Base-by-base conservation (phyloP, 2,329 filamentous ascomycete species). In the Thelonectria blattea region DNA sequence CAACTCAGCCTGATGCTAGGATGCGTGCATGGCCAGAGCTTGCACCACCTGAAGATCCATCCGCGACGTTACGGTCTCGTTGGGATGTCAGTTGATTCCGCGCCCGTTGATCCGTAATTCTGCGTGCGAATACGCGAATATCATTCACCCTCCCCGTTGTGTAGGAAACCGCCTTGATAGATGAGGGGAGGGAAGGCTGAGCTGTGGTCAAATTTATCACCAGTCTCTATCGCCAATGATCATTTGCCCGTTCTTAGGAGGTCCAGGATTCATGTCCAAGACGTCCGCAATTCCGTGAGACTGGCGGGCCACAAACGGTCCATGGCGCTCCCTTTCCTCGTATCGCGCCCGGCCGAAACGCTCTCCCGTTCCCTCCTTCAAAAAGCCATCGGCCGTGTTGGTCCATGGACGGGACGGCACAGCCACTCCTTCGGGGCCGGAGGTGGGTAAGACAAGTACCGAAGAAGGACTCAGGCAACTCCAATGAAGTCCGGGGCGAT, bases 341-440 rank as follows among this genome's bases (percentile, higher is more conserved):
- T 37, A 14, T 37, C 34, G 3, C 34, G 15, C 34, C 34, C 34
- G 34, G 3, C 34, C 34, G 2, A 15, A 14, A 6, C 2, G 12
- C 34, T 24, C 9, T 9, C 14, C 42, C 42, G 18, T 22, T 24
- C 20, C 42, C 9, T 14, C 42, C 42, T n/a, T 22, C 42, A 45
- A 3, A 45, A 24, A 12, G 20, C 42, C n/a, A 45, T 37, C 18
- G 51, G 39, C 51, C 51, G 56, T 37, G 34, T 50, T 43, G 43
- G 56, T 54, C 37, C 30, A 45, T 30, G 46, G 30, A 32, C 51
- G 37, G 48, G 30, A 39, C 56, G 45, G 43, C 17, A 34, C 57
- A 46, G 45, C 22, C 17, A 32, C 42, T 41, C 24, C 18, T 34
- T 41, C 48, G 55, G 55, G 17, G n/a, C 34, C 32, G 56, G 55